A percentile compares a stretch with the other conserved stretches of the same genome.
phyloP scores from a whole-genome alignment of 805 yeast genomes.

The Starmerella apis region DNA sequence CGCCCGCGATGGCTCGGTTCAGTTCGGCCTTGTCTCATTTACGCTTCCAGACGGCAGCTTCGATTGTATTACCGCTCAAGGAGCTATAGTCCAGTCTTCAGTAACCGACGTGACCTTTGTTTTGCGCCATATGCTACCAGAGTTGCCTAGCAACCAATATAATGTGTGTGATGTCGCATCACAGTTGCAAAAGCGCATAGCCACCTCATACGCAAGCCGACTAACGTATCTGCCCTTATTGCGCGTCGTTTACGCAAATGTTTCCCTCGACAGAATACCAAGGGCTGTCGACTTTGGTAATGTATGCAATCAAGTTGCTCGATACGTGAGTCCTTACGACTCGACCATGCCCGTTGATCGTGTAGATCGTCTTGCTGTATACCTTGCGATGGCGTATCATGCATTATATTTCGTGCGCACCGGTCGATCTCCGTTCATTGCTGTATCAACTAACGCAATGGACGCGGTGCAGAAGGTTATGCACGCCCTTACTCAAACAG shows the following conservation, averaged over 20 bases:
- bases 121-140: slow-evolving; percentile 12
- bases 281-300: slow-evolving; percentile 19
- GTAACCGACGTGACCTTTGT: slow-evolving; percentile 14
- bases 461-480: slow-evolving; percentile 21
- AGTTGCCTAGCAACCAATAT: not conserved
- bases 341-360: not conserved
- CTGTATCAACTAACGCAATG: slow-evolving; percentile 7
- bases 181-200: not conserved
- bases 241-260: slow-evolving; percentile 15
- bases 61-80: slow-evolving; percentile 16
- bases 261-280: slow-evolving; percentile 1
- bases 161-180: not conserved
- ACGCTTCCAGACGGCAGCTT: slow-evolving; percentile 14
- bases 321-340: not conserved
- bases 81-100: slow-evolving; percentile 5
- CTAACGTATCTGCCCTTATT: slow-evolving; percentile 7
- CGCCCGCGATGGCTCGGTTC: slow-evolving; percentile 10
- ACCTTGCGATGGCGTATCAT: slow-evolving; percentile 17
- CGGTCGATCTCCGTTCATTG: slow-evolving; percentile 14
- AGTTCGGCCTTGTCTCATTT: slow-evolving; percentile 23
- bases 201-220: not conserved
- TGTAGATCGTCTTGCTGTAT: slow-evolving; percentile 14
- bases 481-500: slow-evolving; percentile 17
- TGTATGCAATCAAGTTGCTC: slow-evolving; percentile 6
- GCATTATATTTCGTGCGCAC: slow-evolving; percentile 15